Evolutionary conservation across 768 basidiomycete genomes (phyloP).

Genomic region (Rubroboletus satanas): DNA sequence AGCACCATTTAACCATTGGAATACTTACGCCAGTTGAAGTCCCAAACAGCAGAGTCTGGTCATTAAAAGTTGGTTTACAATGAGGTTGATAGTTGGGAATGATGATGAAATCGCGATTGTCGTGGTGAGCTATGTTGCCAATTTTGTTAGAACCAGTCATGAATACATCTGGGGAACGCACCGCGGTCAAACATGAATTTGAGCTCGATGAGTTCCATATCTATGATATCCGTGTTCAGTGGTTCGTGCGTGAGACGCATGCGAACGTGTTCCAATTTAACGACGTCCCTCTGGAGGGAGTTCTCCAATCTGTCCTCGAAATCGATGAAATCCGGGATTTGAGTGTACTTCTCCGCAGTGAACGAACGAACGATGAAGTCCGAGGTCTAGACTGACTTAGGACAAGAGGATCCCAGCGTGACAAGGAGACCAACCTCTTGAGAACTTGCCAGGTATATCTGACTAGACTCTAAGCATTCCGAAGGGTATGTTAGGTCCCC

Average conservation of each 20-base stretch:
- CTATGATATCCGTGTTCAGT: constrained; percentile 65
- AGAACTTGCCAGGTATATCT: constrained; percentile 76
- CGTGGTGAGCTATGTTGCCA: constrained; percentile 57
- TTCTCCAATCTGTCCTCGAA: constrained; percentile 81
- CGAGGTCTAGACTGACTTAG: constrained; percentile 49
- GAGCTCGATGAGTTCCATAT: constrained; percentile 80
- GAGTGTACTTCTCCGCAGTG: constrained; percentile 76
- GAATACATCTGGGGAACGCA: constrained; percentile 31
- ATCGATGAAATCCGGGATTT: constrained; percentile 81
- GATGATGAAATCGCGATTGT: constrained; percentile 83
- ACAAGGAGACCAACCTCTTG: constrained; percentile 55
- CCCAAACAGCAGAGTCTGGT: constrained; percentile 66
- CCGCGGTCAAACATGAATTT: constrained; percentile 79
- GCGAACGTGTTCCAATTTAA: constrained; percentile 80
- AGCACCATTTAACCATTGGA: not conserved
- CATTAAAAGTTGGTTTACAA: constrained; percentile 46
- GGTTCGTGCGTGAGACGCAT: constrained; percentile 78
- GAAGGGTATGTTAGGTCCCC: constrained; percentile 74
- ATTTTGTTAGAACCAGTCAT: constrained; percentile 4
- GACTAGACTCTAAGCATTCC: constrained; percentile 75
- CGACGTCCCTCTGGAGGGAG: constrained; percentile 78
- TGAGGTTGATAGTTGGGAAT: constrained; percentile 75
- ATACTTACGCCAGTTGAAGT: constrained; percentile 58
- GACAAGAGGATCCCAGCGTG: not conserved
- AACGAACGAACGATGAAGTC: constrained; percentile 82